Conservation (phyloP, 257 asterid species). For the Parsonsia alboflavescens region DNA sequence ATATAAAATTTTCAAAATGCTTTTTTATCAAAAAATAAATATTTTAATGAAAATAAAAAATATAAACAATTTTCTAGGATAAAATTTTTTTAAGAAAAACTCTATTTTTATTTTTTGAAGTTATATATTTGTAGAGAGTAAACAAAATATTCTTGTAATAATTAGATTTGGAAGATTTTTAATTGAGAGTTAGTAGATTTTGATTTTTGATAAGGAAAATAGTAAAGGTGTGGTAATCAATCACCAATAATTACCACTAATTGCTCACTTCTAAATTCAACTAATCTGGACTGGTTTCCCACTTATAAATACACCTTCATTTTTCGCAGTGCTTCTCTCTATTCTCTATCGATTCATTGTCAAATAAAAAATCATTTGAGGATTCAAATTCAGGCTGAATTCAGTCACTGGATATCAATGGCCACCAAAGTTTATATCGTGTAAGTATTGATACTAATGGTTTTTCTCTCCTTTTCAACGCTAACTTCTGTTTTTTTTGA, state of each 20-base stretch:
- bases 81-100: too few species aligned
- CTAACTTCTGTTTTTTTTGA: background rate
- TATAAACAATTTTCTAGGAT: too few species aligned
- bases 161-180: too few species aligned
- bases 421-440: slow-evolving; percentile 66
- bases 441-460: slow-evolving; percentile 33
- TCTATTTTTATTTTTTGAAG: too few species aligned
- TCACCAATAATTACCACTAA: slow-evolving; percentile 1
- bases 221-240: too few species aligned
- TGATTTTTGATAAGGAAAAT: too few species aligned
- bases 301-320: slow-evolving; percentile 9
- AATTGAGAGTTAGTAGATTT: too few species aligned
- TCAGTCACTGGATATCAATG: slow-evolving; percentile 28
- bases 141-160: too few species aligned
- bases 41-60: too few species aligned
- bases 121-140: too few species aligned
- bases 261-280: slow-evolving; percentile 1
- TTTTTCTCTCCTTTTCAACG: background rate
- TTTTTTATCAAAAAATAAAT: too few species aligned
- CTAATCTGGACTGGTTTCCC: slow-evolving; percentile 8
- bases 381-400: background rate
- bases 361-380: background rate
- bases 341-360: background rate
- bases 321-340: background rate
- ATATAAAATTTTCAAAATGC: too few species aligned